Evolutionary conservation across 345 rosid species (phyloP).

Genomic region (Gossypium stocksii): DNA sequence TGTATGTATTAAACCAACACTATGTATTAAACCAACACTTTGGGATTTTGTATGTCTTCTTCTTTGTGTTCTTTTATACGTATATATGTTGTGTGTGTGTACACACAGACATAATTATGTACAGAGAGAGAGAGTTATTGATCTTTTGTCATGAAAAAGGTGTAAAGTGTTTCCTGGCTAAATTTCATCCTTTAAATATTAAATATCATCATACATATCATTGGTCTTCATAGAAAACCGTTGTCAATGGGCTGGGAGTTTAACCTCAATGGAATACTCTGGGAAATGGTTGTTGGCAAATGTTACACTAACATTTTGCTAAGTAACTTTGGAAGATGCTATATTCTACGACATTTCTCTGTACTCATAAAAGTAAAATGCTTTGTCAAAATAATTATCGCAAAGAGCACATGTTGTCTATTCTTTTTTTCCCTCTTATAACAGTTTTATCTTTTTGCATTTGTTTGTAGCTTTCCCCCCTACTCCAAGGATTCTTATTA

Average conservation of each 20-base stretch:
- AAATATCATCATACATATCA: background rate
- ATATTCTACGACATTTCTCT: background rate
- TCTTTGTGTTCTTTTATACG: background rate
- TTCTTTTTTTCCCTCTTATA: background rate
- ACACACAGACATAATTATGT: background rate
- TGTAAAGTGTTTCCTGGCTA: background rate
- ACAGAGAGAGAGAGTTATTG: background rate
- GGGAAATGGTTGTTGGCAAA: background rate
- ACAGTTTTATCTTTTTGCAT: background rate
- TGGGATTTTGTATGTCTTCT: background rate
- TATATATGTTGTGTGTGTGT: background rate
- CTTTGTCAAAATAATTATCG: background rate
- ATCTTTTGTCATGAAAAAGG: background rate
- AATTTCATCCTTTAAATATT: background rate
- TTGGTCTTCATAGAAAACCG: background rate
- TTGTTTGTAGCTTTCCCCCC: background rate
- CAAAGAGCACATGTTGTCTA: background rate
- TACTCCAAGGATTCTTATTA: background rate
- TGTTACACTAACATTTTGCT: background rate
- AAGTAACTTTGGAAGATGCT: background rate
- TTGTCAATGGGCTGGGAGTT: background rate
- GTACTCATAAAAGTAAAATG: background rate
- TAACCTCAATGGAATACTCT: background rate
- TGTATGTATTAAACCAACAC: background rate
- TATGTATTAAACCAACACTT: background rate